A percentile compares a stretch with the other conserved stretches of the same genome.
These are phyloP conservation scores for Venturia asperata DNA, from an alignment of 2,329 filamentous ascomycete species.

Conservation along the genomic window DNA sequence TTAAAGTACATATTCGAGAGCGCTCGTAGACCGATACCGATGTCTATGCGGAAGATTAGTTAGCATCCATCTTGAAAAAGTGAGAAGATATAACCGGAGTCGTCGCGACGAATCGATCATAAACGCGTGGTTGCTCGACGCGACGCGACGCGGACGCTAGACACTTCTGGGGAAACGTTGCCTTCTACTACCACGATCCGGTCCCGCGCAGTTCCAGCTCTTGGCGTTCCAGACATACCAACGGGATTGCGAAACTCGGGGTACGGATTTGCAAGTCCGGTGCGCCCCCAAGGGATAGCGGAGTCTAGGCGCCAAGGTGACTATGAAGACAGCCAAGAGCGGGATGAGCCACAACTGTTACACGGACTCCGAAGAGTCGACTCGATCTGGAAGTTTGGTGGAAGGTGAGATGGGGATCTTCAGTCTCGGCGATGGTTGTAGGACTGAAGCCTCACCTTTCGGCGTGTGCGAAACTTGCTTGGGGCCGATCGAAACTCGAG, in stretches of 20 bases:
- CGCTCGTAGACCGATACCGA: background rate
- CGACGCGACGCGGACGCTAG: background rate
- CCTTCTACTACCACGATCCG: background rate
- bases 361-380: background rate
- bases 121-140: background rate
- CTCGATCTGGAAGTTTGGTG: background rate
- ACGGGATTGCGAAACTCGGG: background rate
- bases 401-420: background rate
- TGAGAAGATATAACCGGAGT: background rate
- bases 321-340: background rate
- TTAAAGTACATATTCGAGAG: background rate
- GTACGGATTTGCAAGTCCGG: background rate
- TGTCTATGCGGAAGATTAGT: background rate
- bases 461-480: background rate
- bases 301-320: conserved; percentile 7
- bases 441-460: background rate
- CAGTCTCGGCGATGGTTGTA: background rate
- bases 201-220: background rate
- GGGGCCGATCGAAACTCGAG: background rate
- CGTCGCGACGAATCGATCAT: background rate
- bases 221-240: background rate
- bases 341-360: conserved; percentile 1
- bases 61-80: no score
- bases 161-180: background rate
- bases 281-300: background rate